phyloP scores from a whole-genome alignment of 2,329 filamentous ascomycete genomes.

The Talaromyces sp. region DNA sequence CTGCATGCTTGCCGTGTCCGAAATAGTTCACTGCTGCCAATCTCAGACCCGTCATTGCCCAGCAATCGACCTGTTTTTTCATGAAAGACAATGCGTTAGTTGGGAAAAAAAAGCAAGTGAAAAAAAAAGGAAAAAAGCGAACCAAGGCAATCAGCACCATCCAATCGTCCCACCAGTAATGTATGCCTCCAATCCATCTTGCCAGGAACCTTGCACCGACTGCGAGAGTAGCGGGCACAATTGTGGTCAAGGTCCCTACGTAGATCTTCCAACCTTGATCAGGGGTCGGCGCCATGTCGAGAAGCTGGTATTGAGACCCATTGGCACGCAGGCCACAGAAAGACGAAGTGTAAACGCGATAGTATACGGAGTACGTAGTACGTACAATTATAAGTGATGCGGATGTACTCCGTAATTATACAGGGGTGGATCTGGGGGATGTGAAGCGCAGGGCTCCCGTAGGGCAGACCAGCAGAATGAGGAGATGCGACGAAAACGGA shows the following conservation, averaged over 20 bases:
- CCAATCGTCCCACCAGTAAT: conserved; percentile 34
- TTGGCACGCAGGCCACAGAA: neutral
- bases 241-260: conserved; percentile 28
- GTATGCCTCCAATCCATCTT: conserved; percentile 24
- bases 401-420: neutral
- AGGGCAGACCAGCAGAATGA: no score
- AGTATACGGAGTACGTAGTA: no score
- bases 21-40: conserved; percentile 24
- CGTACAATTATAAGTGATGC: neutral
- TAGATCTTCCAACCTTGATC: conserved; percentile 23
- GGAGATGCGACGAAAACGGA: neutral
- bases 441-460: neutral
- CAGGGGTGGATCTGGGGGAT: neutral
- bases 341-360: neutral
- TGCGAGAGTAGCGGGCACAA: conserved; percentile 28
- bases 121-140: neutral
- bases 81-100: neutral
- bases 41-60: conserved; percentile 26
- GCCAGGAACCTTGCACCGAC: conserved; percentile 28
- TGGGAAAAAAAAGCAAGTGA: neutral
- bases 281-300: neutral
- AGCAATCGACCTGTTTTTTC: conserved; percentile 25
- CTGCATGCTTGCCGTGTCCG: conserved; percentile 24
- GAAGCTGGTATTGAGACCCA: neutral
- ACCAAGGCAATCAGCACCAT: conserved; percentile 29